phyloP scores from a whole-genome alignment of 1,284 basidiomycete species.

The Malassezia sympodialis region DNA sequence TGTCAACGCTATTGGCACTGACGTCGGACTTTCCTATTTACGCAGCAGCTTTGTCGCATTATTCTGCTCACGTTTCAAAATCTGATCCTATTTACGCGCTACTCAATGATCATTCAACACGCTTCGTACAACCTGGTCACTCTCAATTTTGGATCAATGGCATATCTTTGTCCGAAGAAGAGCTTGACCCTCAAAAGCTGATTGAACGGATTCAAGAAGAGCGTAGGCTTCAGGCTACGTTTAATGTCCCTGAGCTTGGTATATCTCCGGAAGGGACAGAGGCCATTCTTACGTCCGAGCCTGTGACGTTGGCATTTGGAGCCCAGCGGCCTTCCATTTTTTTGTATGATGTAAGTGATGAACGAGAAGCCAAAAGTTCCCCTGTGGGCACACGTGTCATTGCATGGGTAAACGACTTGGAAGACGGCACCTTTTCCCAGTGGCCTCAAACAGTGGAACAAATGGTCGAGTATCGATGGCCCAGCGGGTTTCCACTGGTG shows the following conservation, averaged over 20 bases:
- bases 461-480: constrained; percentile 18
- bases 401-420: constrained; percentile 79
- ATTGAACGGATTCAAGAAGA: constrained; percentile 58
- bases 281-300: constrained; percentile 54
- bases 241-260: constrained; percentile 55
- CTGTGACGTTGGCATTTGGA: constrained; percentile 21
- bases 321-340: constrained; percentile 51
- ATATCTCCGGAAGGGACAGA: constrained; percentile 60
- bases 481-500: constrained; percentile 31
- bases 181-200: constrained; percentile 24
- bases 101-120: constrained; percentile 16
- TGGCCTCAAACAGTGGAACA: constrained; percentile 15
- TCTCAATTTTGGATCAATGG: constrained; percentile 44
- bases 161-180: constrained; percentile 14
- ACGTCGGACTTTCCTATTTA: constrained; percentile 39
- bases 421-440: constrained; percentile 62
- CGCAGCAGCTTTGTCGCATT: constrained; percentile 24
- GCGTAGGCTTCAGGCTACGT: constrained; percentile 57
- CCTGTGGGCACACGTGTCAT: constrained; percentile 48
- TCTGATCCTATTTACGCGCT: constrained; percentile 18
- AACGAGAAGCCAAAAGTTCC: constrained; percentile 18
- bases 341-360: constrained; percentile 43
- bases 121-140: constrained; percentile 10
- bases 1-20: constrained; percentile 33
- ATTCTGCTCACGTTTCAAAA: constrained; percentile 16